These are phyloP conservation scores for Spizellomyces punctatus DNA, from an alignment of 192 early-diverging fungal genomes.

Conservation along the genomic window DNA sequence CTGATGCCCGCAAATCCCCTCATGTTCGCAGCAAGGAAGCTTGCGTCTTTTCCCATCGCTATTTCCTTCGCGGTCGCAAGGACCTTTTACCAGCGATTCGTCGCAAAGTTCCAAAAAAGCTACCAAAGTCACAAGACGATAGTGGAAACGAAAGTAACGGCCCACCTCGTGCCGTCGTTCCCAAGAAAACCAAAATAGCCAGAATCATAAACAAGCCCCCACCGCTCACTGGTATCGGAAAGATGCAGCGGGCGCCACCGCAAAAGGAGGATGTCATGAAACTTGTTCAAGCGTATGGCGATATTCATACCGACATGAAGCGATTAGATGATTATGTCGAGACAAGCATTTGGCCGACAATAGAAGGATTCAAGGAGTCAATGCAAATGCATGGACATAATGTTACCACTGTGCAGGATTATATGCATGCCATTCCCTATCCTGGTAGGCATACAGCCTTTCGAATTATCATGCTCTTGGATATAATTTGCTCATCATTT, in stretches of 20 bases:
- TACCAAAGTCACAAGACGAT: not conserved
- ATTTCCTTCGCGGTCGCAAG: conserved; percentile 9
- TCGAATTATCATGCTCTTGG: no score
- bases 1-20: conserved; percentile 23
- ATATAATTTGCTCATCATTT: no score
- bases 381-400: not conserved
- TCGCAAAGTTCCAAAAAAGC: conserved; percentile 13
- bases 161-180: not conserved
- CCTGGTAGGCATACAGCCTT: not conserved
- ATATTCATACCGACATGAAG: not conserved
- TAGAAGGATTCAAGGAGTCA: not conserved
- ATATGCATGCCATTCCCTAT: not conserved
- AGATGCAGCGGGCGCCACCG: not conserved
- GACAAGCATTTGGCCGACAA: conserved; percentile 1
- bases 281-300: not conserved
- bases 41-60: conserved; percentile 26
- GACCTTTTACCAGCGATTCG: conserved; percentile 20
- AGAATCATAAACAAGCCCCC: not conserved
- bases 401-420: not conserved
- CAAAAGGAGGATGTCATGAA: not conserved
- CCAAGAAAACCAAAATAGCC: conserved; percentile 1
- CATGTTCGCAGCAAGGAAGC: conserved; percentile 33
- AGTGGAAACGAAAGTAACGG: not conserved
- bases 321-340: not conserved
- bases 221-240: not conserved